Evolutionary conservation across 176 grass and related monocot species (phyloP).

Genomic region (Oryza meridionalis): DNA sequence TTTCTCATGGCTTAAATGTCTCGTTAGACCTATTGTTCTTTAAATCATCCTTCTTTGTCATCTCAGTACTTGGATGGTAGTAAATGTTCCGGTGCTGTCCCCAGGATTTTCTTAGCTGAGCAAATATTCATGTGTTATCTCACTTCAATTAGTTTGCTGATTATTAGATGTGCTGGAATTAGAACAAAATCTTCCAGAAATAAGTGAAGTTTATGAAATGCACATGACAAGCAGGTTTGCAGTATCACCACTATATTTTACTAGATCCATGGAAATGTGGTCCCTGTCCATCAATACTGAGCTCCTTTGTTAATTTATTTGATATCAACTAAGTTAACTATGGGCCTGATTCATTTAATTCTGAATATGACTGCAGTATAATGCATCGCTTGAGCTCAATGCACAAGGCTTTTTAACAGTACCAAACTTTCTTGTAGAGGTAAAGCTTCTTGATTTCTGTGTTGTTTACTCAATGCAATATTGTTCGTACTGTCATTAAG

Average conservation of each 20-base stretch:
- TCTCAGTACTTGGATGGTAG: not conserved
- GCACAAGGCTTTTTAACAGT: constrained; percentile 74
- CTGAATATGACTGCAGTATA: constrained; percentile 72
- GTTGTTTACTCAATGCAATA: constrained; percentile 5
- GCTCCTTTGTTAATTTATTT: not conserved
- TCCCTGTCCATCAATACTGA: constrained; percentile 6
- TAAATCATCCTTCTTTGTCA: not conserved
- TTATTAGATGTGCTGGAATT: not conserved
- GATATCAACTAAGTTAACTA: constrained; percentile 14
- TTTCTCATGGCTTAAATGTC: not conserved
- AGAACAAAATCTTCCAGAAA: not conserved
- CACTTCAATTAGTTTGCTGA: constrained; percentile 6
- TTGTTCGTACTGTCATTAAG: constrained; percentile 13
- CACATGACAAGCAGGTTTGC: not conserved
- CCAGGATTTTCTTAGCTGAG: not conserved
- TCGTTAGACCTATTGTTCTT: not conserved
- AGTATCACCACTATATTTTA: constrained; percentile 7
- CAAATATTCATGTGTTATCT: not conserved
- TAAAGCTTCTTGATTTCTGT: constrained; percentile 41
- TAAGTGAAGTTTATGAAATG: not conserved
- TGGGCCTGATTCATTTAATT: constrained; percentile 11
- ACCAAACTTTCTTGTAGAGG: constrained; percentile 83
- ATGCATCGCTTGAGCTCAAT: constrained; percentile 78
- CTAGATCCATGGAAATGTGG: constrained; percentile 7
- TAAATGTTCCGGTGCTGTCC: not conserved